A percentile compares a stretch with the other conserved stretches of the same genome.
These are phyloP conservation scores for Bruguiera sexangula DNA, from an alignment of 345 rosid species.

Conservation along the genomic window DNA sequence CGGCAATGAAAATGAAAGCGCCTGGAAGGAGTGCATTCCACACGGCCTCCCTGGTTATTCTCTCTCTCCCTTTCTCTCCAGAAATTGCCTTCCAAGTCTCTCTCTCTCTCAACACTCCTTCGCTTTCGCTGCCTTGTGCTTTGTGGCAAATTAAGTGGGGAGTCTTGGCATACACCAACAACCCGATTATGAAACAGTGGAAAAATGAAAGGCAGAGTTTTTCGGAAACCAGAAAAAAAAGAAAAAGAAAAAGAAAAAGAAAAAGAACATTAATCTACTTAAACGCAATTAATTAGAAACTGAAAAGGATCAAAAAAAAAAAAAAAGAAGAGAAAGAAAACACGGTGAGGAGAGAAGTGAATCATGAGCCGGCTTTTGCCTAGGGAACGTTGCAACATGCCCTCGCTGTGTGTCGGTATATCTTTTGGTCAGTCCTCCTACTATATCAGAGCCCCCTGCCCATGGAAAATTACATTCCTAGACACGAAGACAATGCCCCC, in stretches of 20 bases:
- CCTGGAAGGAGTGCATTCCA: constrained; percentile 9
- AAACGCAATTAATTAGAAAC: background rate
- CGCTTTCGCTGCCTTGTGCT: background rate
- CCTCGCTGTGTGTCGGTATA: constrained; percentile 2
- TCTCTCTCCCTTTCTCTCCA: background rate
- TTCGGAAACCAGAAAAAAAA: no score
- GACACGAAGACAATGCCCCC: no score
- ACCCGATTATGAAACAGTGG: background rate
- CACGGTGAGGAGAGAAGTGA: background rate
- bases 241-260: background rate
- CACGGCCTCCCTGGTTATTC: background rate
- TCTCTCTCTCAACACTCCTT: background rate
- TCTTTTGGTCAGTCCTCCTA: background rate
- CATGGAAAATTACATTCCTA: no score
- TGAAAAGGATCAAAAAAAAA: background rate
- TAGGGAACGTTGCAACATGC: constrained; percentile 9
- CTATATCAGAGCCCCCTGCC: no score
- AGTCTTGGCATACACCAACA: background rate
- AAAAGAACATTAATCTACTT: no score
- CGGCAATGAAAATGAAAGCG: background rate
- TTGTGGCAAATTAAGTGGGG: constrained; percentile 1
- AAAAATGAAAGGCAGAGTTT: background rate
- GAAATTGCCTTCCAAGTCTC: background rate
- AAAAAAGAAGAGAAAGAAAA: background rate
- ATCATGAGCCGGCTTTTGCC: constrained; percentile 18